These are phyloP conservation scores for Clarireedia homoeocarpa DNA, from an alignment of 2,329 filamentous ascomycete genomes.

Conservation along the genomic window DNA sequence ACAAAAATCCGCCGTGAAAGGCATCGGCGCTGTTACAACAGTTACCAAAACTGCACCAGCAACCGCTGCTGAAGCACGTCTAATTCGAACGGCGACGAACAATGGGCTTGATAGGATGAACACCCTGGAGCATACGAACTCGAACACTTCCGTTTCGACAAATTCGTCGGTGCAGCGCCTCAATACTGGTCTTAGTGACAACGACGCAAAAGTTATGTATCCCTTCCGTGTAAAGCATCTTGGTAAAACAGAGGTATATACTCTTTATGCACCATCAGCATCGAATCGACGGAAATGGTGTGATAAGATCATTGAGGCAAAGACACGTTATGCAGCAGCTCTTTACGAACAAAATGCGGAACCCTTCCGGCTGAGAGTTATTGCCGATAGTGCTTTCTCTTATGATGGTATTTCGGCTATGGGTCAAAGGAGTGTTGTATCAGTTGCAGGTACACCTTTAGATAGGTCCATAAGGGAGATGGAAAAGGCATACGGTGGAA, in stretches of 20 bases:
- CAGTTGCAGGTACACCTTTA: conserved; percentile 83
- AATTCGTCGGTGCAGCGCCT: conserved; percentile 37
- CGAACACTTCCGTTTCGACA: conserved; percentile 56
- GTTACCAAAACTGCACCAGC: conserved; percentile 53
- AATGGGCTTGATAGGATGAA: conserved; percentile 33
- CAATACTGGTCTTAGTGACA: conserved; percentile 39
- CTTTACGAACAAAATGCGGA: conserved; percentile 90
- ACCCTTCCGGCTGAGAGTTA: conserved; percentile 83
- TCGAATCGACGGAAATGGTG: conserved; percentile 82
- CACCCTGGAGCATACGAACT: conserved; percentile 61
- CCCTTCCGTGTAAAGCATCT: conserved; percentile 95
- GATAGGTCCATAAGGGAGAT: conserved; percentile 86
- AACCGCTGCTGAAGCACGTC: conserved; percentile 48
- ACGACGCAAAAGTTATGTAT: conserved; percentile 52
- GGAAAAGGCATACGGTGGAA: conserved; percentile 66
- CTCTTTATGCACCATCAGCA: conserved; percentile 72
- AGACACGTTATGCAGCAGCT: conserved; percentile 84
- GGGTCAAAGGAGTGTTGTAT: conserved; percentile 56
- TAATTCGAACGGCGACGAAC: conserved; percentile 31
- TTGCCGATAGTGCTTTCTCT: conserved; percentile 86
- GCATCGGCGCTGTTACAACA: conserved; percentile 52
- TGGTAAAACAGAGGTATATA: conserved; percentile 80
- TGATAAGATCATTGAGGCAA: conserved; percentile 86
- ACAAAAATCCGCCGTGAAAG: conserved; percentile 59
- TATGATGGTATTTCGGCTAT: conserved; percentile 58